Evolutionary conservation across 1,284 basidiomycete species (phyloP).

Genomic region (Trametes polyzona): DNA sequence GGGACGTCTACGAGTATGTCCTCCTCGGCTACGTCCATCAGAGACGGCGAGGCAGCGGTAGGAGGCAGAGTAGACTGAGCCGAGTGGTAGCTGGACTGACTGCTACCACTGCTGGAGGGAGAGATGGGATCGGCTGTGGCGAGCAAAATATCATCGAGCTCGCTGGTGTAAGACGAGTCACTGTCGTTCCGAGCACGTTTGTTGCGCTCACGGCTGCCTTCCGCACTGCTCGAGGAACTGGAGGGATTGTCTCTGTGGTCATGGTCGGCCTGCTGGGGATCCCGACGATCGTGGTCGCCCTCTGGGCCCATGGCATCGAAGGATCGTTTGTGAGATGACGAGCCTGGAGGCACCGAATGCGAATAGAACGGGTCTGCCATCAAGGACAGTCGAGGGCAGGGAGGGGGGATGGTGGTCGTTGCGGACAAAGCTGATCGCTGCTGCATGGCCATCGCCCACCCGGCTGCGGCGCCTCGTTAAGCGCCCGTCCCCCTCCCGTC

Average conservation of each 20-base stretch:
- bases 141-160: conserved; percentile 19
- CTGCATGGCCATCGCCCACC: too few relatives aligned
- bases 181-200: conserved; percentile 23
- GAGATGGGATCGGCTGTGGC: conserved; percentile 13
- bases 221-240: background rate
- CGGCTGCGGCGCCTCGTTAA: background rate
- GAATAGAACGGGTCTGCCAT: conserved; percentile 16
- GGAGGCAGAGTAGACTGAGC: conserved; percentile 17
- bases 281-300: background rate
- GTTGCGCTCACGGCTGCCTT: conserved; percentile 19
- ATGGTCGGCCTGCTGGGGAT: background rate
- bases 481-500: background rate
- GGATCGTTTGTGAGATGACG: conserved; percentile 20
- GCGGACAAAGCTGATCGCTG: background rate
- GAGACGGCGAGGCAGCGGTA: background rate
- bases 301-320: conserved; percentile 22
- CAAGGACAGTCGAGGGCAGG: background rate
- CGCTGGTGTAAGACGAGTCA: conserved; percentile 18
- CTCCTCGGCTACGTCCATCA: background rate
- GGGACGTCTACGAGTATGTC: conserved; percentile 3
- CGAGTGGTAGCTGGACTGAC: conserved; percentile 22
- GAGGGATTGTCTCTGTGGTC: conserved; percentile 2
- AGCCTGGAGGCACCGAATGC: background rate
- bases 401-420: conserved; percentile 2
- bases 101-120: conserved; percentile 18